Conservation (phyloP, 805 yeast species). For the Wickerhamomyces xylosicus region DNA sequence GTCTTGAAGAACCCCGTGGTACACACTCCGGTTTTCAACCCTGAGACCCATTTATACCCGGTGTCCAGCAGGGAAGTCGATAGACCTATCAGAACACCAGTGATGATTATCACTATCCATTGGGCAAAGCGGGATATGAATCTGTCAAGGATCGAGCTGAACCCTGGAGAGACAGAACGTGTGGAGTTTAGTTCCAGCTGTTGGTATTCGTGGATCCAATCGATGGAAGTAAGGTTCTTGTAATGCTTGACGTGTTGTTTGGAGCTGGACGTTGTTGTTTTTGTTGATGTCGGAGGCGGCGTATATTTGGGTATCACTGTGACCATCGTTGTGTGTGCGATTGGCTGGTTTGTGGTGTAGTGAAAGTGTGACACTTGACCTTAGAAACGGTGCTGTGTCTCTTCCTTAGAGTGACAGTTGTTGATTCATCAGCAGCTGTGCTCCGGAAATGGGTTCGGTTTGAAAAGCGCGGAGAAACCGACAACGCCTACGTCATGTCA, state of each 20-base stretch:
- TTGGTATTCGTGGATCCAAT: constrained; percentile 40
- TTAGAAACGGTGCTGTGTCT: too few species aligned
- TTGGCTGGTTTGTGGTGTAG: too few species aligned
- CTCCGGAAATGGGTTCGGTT: too few species aligned
- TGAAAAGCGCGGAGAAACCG: too few species aligned
- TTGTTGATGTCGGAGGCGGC: too few species aligned
- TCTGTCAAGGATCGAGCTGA: background rate
- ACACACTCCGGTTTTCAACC: constrained; percentile 44
- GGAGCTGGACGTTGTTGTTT: too few species aligned
- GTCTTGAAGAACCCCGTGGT: constrained; percentile 19
- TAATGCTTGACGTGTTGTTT: constrained; percentile 15
- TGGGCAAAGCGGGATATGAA: constrained; percentile 11
- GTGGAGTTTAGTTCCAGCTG: constrained; percentile 2
- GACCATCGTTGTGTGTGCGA: too few species aligned
- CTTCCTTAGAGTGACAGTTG: too few species aligned
- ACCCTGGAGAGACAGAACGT: background rate
- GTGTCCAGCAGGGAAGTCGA: constrained; percentile 40
- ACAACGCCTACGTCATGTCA: too few species aligned
- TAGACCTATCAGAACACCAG: constrained; percentile 38
- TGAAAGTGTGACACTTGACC: too few species aligned
- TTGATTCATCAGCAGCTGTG: too few species aligned
- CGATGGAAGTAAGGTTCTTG: constrained; percentile 34
- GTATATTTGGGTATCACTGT: too few species aligned
- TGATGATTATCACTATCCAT: constrained; percentile 38
- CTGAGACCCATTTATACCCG: constrained; percentile 38